Percentiles rank a stretch among this genome's conserved stretches.
phyloP scores from a whole-genome alignment of 225 moss, liverwort and hornwort species.

The Pleurozium schreberi region DNA sequence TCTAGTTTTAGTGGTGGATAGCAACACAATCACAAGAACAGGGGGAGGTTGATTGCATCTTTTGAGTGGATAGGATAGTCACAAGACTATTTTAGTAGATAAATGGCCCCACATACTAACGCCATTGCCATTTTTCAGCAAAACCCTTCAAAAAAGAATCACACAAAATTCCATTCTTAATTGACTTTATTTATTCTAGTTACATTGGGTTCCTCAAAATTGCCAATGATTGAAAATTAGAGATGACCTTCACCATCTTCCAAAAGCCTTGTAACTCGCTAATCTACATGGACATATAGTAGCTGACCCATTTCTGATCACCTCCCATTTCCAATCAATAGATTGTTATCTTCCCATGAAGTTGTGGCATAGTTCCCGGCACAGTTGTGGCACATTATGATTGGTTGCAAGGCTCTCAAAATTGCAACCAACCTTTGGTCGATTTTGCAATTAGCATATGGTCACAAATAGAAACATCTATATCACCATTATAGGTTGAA shows the following conservation, averaged over 20 bases:
- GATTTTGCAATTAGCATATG: too few relatives aligned
- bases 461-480: too few relatives aligned
- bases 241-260: not conserved
- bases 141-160: not conserved
- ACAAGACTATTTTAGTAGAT: not conserved
- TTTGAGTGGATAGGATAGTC: too few relatives aligned
- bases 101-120: not conserved
- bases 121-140: not conserved
- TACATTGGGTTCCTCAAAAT: not conserved
- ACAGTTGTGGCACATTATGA: too few relatives aligned
- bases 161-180: not conserved
- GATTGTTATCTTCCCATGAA: too few relatives aligned
- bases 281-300: not conserved
- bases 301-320: fast-evolving
- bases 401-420: too few relatives aligned
- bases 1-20: not conserved
- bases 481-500: too few relatives aligned
- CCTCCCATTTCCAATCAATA: too few relatives aligned
- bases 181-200: fast-evolving
- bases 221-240: not conserved
- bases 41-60: too few relatives aligned
- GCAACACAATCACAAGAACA: not conserved
- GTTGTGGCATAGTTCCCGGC: too few relatives aligned
- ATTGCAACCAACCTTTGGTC: too few relatives aligned
- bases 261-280: not conserved